A percentile compares a stretch with the other conserved stretches of the same genome.
These are phyloP conservation scores for Dentipellis sp. DNA, from an alignment of 768 basidiomycete species.

Conservation along the genomic window DNA sequence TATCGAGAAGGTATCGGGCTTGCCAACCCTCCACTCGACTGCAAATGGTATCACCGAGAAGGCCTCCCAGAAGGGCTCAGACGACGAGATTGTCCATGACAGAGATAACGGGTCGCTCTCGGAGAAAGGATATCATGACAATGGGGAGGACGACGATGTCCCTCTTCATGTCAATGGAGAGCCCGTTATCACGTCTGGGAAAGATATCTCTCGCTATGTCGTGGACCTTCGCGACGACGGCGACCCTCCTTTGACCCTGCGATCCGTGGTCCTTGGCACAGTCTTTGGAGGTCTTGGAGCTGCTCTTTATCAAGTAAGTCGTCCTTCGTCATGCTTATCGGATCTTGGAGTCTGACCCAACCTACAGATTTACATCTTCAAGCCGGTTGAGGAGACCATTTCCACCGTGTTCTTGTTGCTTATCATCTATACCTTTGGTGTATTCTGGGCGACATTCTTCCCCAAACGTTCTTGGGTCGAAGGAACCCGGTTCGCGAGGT, in stretches of 20 bases:
- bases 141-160: neutral
- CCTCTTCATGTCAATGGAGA: constrained; percentile 6
- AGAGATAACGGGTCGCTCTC: neutral
- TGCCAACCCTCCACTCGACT: neutral
- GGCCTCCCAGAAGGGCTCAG: neutral
- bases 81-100: neutral
- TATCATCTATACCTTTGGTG: constrained; percentile 41
- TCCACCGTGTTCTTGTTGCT: constrained; percentile 51
- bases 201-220: constrained; percentile 44
- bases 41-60: neutral
- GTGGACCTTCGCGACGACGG: constrained; percentile 51
- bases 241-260: constrained; percentile 45
- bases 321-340: neutral
- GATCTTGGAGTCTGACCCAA: neutral
- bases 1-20: too few relatives aligned
- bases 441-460: constrained; percentile 39
- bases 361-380: constrained; percentile 47
- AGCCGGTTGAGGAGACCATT: constrained; percentile 42
- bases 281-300: constrained; percentile 49
- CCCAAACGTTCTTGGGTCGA: constrained; percentile 33
- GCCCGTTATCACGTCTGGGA: constrained; percentile 26
- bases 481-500: constrained; percentile 32
- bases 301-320: constrained; percentile 42
- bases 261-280: constrained; percentile 48
- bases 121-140: neutral